Conservation (phyloP, 352 stramenopile genomes). For the Detonula confervacea region DNA sequence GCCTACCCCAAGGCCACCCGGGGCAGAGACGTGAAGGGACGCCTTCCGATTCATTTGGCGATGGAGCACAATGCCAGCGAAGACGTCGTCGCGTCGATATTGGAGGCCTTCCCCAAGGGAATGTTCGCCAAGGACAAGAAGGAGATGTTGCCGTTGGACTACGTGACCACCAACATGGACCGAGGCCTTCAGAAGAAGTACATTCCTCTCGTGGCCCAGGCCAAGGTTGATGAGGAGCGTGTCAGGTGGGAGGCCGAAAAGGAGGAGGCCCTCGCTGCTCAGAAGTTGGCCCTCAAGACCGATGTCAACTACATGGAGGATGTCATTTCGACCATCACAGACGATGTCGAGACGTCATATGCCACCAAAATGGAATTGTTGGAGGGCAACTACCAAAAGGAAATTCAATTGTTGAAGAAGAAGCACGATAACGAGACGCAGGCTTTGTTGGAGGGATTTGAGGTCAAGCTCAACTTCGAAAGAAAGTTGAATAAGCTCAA, state of each 20-base stretch:
- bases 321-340: conserved; percentile 23
- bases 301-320: conserved; percentile 35
- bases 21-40: conserved; percentile 52
- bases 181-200: conserved; percentile 21
- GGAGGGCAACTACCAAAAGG: conserved; percentile 46
- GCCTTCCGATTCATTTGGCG: conserved; percentile 49
- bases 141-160: conserved; percentile 43
- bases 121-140: conserved; percentile 52
- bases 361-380: conserved; percentile 37
- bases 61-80: conserved; percentile 47
- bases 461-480: conserved; percentile 57
- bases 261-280: conserved; percentile 10
- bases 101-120: conserved; percentile 52
- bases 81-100: conserved; percentile 24
- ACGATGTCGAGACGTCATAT: conserved; percentile 25
- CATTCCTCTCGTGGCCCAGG: conserved; percentile 24
- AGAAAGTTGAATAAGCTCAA: conserved; percentile 54
- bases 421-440: conserved; percentile 53
- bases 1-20: conserved; percentile 45
- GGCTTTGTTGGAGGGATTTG: conserved; percentile 49
- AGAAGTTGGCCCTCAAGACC: conserved; percentile 34
- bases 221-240: conserved; percentile 48
- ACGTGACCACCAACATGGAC: conserved; percentile 40
- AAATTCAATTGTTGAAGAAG: conserved; percentile 47
- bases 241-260: conserved; percentile 40